A percentile compares a stretch with the other conserved stretches of the same genome.
Conservation (phyloP, 371 early-diverging fungal genomes). For the Mucor circinelloides region DNA sequence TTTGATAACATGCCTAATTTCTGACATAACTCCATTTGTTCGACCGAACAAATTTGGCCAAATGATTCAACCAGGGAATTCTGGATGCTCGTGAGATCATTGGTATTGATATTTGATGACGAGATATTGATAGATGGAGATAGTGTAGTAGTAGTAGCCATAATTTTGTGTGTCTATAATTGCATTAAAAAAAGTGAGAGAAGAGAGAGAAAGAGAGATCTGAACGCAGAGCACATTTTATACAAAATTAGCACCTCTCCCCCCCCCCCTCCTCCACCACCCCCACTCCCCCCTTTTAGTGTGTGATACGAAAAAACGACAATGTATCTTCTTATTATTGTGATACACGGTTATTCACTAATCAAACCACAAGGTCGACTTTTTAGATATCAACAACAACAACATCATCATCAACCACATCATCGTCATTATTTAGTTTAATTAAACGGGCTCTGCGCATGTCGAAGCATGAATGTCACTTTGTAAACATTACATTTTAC, state of each 20-base stretch:
- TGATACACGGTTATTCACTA: slow-evolving; percentile 2
- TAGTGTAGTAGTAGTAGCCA: neutral
- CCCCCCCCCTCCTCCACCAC: neutral
- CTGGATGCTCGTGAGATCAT: slow-evolving; percentile 15
- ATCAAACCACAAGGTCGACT: slow-evolving; percentile 5
- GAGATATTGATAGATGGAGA: neutral
- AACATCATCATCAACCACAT: neutral
- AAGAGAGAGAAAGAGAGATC: neutral
- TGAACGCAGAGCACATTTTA: neutral
- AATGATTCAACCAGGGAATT: slow-evolving; percentile 26
- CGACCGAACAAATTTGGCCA: slow-evolving; percentile 27
- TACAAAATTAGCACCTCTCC: neutral
- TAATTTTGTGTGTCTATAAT: neutral
- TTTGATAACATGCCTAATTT: slow-evolving; percentile 22
- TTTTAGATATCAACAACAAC: neutral
- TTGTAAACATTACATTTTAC: neutral
- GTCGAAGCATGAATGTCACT: neutral
- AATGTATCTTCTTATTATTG: slow-evolving; percentile 5
- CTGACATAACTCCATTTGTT: slow-evolving; percentile 34
- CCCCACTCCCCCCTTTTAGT: neutral
- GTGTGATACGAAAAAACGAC: neutral
- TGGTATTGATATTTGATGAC: neutral
- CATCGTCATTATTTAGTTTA: neutral
- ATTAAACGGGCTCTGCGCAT: neutral
- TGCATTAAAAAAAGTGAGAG: neutral